These are phyloP conservation scores for Ogataea nonfermentans DNA, from an alignment of 805 yeast genomes.

Conservation along the genomic window DNA sequence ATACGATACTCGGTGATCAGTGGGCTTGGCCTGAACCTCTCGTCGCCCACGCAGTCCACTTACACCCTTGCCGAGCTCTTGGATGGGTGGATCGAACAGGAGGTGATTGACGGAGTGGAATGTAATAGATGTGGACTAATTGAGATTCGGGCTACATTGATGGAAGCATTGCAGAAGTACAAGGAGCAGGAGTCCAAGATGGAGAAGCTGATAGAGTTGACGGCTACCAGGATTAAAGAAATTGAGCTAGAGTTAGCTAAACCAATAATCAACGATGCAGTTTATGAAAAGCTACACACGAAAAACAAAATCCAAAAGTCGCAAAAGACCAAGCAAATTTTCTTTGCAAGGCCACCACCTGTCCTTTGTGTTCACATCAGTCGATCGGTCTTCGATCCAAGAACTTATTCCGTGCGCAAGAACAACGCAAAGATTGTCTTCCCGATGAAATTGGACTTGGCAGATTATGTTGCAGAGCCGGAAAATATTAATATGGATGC, in stretches of 20 bases:
- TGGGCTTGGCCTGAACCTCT: conserved; percentile 70
- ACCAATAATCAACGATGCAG: conserved; percentile 76
- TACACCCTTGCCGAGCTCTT: conserved; percentile 51
- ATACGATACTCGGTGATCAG: conserved; percentile 76
- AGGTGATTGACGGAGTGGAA: conserved; percentile 88
- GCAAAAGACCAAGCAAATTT: conserved; percentile 79
- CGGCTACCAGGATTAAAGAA: conserved; percentile 45
- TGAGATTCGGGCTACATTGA: conserved; percentile 53
- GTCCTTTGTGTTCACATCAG: conserved; percentile 83
- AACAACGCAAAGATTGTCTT: conserved; percentile 81
- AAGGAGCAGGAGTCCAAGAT: conserved; percentile 16
- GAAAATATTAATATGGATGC: conserved; percentile 78
- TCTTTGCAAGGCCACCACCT: conserved; percentile 79
- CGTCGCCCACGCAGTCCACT: conserved; percentile 44
- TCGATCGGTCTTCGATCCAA: conserved; percentile 88
- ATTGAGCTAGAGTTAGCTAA: conserved; percentile 55
- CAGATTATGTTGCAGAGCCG: conserved; percentile 67
- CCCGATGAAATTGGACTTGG: conserved; percentile 65
- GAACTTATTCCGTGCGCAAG: conserved; percentile 78
- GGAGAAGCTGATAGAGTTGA: conserved; percentile 32
- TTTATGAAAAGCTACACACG: conserved; percentile 69
- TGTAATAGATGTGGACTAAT: conserved; percentile 87
- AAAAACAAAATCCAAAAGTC: conserved; percentile 72
- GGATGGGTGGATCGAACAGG: conserved; percentile 71
- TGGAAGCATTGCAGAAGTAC: conserved; percentile 35